Conservation (phyloP, 805 yeast genomes). For the Yarrowia deformans region DNA sequence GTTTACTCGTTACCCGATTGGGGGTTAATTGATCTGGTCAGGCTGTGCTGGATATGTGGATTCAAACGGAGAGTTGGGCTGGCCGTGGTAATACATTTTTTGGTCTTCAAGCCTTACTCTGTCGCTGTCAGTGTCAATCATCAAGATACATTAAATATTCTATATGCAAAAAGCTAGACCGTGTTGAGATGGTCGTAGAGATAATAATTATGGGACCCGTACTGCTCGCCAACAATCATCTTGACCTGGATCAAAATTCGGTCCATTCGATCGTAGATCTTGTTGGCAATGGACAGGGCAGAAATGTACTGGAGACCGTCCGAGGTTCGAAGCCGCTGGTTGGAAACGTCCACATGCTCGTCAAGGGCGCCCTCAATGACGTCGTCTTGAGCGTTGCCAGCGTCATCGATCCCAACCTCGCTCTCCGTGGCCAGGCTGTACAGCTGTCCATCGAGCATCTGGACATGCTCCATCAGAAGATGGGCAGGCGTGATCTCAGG, state of each 20-base stretch:
- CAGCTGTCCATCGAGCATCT: constrained; percentile 39
- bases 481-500: constrained; percentile 50
- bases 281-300: constrained; percentile 46
- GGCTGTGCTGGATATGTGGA: no score
- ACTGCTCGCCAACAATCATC: constrained; percentile 51
- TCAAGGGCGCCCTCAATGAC: constrained; percentile 10
- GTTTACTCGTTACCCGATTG: neutral
- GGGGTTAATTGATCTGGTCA: neutral
- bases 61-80: no score
- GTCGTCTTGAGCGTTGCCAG: constrained; percentile 4
- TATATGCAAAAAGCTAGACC: constrained; percentile 34
- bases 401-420: neutral
- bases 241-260: constrained; percentile 48
- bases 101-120: no score
- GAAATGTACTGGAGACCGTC: constrained; percentile 46
- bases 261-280: constrained; percentile 49
- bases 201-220: constrained; percentile 44
- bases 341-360: constrained; percentile 5
- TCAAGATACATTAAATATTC: constrained; percentile 25
- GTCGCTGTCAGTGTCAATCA: neutral
- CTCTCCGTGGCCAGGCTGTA: constrained; percentile 12
- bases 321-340: constrained; percentile 36
- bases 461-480: constrained; percentile 42
- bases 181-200: constrained; percentile 40
- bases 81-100: no score